These are phyloP conservation scores for Rugonectria rugulosa DNA, from an alignment of 2,329 filamentous ascomycete genomes.

Conservation along the genomic window DNA sequence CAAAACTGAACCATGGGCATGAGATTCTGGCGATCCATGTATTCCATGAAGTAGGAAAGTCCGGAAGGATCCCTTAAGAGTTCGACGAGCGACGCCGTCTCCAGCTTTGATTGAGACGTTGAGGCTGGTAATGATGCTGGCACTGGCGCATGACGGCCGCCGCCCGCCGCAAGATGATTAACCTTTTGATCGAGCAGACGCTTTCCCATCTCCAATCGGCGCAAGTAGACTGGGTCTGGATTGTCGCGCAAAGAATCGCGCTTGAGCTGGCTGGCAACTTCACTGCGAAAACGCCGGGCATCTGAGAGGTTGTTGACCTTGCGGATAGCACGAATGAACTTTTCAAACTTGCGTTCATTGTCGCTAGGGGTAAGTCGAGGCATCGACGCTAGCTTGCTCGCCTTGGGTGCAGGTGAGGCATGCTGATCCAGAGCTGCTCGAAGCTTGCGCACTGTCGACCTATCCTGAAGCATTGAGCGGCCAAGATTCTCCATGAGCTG, in stretches of 20 bases:
- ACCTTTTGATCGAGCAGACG: conserved; percentile 90
- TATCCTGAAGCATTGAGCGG: conserved; percentile 87
- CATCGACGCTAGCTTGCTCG: conserved; percentile 71
- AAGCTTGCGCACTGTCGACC: conserved; percentile 91
- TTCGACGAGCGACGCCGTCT: conserved; percentile 80
- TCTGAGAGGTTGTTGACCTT: conserved; percentile 92
- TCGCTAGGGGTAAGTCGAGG: conserved; percentile 83
- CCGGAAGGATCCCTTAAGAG: conserved; percentile 90
- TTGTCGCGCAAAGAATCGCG: conserved; percentile 79
- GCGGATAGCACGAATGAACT: conserved; percentile 88
- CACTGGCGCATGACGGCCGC: conserved; percentile 52
- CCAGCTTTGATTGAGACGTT: conserved; percentile 65
- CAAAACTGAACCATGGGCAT: conserved; percentile 97
- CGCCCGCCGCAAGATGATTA: conserved; percentile 76
- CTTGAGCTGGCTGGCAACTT: conserved; percentile 91
- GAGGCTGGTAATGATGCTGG: conserved; percentile 36
- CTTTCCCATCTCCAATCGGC: conserved; percentile 91
- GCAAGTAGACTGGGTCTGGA: conserved; percentile 86
- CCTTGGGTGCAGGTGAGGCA: conserved; percentile 79
- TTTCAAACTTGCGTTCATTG: conserved; percentile 91
- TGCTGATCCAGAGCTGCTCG: conserved; percentile 93
- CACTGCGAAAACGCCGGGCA: conserved; percentile 88
- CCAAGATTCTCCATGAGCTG: conserved; percentile 92
- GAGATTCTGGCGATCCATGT: conserved; percentile 89
- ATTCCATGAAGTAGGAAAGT: conserved; percentile 99